Conservation (phyloP, 305 asterid genomes). For the Ilex paraguariensis region DNA sequence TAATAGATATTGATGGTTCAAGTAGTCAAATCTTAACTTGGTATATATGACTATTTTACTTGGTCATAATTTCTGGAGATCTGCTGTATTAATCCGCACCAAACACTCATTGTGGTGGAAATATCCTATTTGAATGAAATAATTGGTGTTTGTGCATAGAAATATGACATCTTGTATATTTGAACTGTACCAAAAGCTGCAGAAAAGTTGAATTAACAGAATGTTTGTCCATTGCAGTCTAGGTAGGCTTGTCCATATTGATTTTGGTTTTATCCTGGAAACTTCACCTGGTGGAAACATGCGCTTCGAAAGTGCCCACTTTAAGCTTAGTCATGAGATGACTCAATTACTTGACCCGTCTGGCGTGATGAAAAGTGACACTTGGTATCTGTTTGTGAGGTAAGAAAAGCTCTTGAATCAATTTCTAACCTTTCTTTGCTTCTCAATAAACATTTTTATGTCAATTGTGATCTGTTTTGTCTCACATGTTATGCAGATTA, state of each 20-base stretch:
- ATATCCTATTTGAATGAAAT: no score
- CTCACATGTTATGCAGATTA: constrained; percentile 45
- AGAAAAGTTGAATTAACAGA: no score
- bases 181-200: no score
- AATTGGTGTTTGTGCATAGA: no score
- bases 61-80: no score
- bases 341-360: constrained; percentile 97
- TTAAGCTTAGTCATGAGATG: constrained; percentile 98
- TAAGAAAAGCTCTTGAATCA: constrained; percentile 17
- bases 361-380: constrained; percentile 94
- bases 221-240: constrained; percentile 38
- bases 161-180: no score
- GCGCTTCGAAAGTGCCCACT: constrained; percentile 98
- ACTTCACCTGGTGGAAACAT: constrained; percentile 97
- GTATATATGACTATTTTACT: no score
- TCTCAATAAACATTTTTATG: background rate
- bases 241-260: constrained; percentile 98
- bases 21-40: no score
- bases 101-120: no score
- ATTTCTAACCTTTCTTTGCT: background rate
- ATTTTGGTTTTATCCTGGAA: constrained; percentile 96
- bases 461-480: background rate
- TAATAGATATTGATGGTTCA: no score
- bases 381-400: constrained; percentile 90
- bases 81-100: no score